Conservation (phyloP, 1,284 basidiomycete genomes). For the Tranzscheliella williamsii region DNA sequence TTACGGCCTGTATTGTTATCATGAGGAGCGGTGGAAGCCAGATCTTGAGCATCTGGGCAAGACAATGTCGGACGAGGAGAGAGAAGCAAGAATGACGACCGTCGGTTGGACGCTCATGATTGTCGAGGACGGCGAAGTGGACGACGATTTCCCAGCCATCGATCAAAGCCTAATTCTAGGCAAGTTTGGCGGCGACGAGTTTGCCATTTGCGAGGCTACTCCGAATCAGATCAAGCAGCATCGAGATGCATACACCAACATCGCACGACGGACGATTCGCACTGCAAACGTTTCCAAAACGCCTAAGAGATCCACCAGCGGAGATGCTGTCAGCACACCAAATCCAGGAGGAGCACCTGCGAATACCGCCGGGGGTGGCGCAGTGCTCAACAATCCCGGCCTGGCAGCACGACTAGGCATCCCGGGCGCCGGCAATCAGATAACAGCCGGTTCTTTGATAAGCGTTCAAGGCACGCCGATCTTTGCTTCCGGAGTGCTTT, state of each 20-base stretch:
- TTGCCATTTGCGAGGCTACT: conserved; percentile 77
- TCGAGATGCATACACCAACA: conserved; percentile 62
- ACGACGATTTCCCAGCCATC: conserved; percentile 96
- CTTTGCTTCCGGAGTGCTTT: conserved; percentile 44
- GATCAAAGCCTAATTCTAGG: conserved; percentile 81
- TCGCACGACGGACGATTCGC: conserved; percentile 25
- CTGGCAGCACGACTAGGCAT: conserved; percentile 25
- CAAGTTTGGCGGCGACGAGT: conserved; percentile 88
- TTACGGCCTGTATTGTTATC: conserved; percentile 85
- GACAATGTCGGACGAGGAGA: conserved; percentile 64
- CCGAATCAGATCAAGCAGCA: conserved; percentile 81
- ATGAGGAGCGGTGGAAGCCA: conserved; percentile 82
- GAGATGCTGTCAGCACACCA: conserved; percentile 6
- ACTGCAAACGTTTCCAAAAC: conserved; percentile 10
- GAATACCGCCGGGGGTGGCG: conserved; percentile 12
- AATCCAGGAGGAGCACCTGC: conserved; percentile 10
- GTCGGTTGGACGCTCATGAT: conserved; percentile 93
- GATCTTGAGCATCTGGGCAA: conserved; percentile 66
- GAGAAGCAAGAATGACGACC: conserved; percentile 70
- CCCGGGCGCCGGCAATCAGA: conserved; percentile 8
- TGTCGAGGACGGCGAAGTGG: conserved; percentile 95
- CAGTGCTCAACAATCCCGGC: conserved; percentile 17
- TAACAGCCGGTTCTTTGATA: conserved; percentile 32
- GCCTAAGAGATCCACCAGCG: neutral
- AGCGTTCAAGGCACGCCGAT: conserved; percentile 49